Evolutionary conservation across 768 basidiomycete genomes (phyloP).

Genomic region (Coprinellus micaceus): DNA sequence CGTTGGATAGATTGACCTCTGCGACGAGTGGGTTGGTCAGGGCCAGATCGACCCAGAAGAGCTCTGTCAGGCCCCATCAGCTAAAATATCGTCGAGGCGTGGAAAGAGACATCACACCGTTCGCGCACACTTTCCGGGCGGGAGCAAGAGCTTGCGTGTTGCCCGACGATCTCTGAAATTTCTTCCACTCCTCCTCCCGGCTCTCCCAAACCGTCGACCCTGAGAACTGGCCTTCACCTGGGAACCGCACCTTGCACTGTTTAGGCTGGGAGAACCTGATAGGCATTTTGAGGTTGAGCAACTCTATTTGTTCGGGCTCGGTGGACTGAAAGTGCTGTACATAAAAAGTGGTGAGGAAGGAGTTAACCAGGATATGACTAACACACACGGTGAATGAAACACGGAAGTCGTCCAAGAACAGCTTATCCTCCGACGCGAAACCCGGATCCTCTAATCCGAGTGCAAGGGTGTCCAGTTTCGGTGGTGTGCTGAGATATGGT

Average conservation of each 20-base stretch:
- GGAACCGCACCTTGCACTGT: constrained; percentile 55
- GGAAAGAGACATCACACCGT: constrained; percentile 41
- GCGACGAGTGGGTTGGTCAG: constrained; percentile 71
- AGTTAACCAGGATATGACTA: not conserved
- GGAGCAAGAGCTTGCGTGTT: constrained; percentile 50
- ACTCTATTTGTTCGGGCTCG: constrained; percentile 39
- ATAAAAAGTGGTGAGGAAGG: not conserved
- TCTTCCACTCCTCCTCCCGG: constrained; percentile 62
- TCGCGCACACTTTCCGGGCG: constrained; percentile 57
- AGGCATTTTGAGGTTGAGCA: constrained; percentile 55
- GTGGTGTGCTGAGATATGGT: constrained; percentile 12
- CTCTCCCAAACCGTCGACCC: constrained; percentile 53
- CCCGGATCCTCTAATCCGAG: constrained; percentile 17
- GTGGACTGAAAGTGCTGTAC: constrained; percentile 69
- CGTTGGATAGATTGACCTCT: constrained; percentile 62
- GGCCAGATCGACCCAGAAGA: constrained; percentile 72
- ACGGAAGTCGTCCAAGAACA: constrained; percentile 84
- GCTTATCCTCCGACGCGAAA: constrained; percentile 47
- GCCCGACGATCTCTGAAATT: constrained; percentile 55
- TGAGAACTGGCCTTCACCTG: constrained; percentile 43
- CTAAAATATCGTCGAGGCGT: not conserved
- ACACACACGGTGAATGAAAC: constrained; percentile 75
- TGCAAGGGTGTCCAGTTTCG: constrained; percentile 2
- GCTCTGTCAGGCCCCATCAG: constrained; percentile 41
- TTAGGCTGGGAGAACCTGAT: constrained; percentile 60